These are phyloP conservation scores for Phytophthora agathidicida DNA, from an alignment of 352 stramenopile genomes.

Conservation along the genomic window DNA sequence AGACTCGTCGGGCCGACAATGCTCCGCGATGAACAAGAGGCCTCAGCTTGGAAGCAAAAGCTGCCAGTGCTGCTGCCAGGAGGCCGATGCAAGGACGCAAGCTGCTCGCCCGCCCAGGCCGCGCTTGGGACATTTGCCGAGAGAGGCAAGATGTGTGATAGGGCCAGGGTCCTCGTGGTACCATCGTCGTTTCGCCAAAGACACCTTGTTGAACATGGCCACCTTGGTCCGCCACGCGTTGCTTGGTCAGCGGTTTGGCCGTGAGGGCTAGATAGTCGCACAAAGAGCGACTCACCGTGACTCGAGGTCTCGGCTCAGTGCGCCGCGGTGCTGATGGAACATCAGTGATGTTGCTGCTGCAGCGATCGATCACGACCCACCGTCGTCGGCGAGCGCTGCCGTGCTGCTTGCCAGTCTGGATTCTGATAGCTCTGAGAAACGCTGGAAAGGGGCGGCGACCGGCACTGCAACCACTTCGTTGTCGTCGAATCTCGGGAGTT, in stretches of 20 bases:
- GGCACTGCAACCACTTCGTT: constrained; percentile 21
- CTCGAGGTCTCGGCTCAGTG: not conserved
- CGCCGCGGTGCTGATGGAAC: too few species aligned
- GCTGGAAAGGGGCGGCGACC: constrained; percentile 20
- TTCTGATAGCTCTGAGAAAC: constrained; percentile 26
- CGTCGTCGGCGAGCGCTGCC: not conserved
- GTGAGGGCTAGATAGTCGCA: not conserved
- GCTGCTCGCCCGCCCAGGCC: too few species aligned
- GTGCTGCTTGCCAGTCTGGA: not conserved
- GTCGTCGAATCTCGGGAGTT: constrained; percentile 10
- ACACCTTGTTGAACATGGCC: constrained; percentile 16
- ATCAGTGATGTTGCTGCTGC: too few species aligned
- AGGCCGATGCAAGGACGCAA: too few species aligned
- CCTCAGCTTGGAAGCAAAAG: too few species aligned
- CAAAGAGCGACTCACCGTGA: not conserved
- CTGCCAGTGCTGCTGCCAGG: too few species aligned
- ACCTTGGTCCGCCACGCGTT: constrained; percentile 22
- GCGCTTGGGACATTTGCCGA: constrained; percentile 23
- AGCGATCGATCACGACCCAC: not conserved
- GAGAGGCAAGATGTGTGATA: constrained; percentile 26
- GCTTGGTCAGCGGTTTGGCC: not conserved
- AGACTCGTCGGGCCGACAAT: too few species aligned
- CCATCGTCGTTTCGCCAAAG: constrained; percentile 20
- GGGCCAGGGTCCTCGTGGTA: constrained; percentile 24
- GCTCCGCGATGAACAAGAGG: too few species aligned